Percentiles rank a stretch among this genome's conserved stretches.
Evolutionary conservation across 441 rosid genomes (phyloP).

Genomic region (Erysimum cheiri): DNA sequence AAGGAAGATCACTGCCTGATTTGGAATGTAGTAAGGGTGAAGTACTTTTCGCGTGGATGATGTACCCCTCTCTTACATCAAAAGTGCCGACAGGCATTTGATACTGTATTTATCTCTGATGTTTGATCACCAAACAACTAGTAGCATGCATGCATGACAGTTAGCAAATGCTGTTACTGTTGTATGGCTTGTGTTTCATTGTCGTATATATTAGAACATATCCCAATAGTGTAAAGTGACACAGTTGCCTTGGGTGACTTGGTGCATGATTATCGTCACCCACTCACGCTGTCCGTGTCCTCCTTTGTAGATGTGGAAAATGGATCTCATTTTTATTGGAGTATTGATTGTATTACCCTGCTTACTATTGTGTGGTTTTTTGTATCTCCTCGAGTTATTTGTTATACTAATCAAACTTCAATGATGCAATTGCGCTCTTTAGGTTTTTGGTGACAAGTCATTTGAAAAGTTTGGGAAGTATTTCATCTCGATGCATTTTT

Average conservation of each 20-base stretch:
- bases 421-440: constrained; percentile 36
- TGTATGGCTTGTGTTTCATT: constrained; percentile 15
- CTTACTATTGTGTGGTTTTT: background rate
- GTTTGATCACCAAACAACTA: constrained; percentile 6
- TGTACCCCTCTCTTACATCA: constrained; percentile 8
- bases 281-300: background rate
- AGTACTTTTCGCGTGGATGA: constrained; percentile 4
- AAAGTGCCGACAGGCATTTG: background rate
- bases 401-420: background rate
- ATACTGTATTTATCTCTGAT: constrained; percentile 22
- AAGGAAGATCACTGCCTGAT: background rate
- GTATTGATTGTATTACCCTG: background rate
- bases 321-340: background rate
- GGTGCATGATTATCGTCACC: background rate
- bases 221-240: background rate
- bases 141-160: constrained; percentile 2
- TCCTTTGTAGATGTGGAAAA: constrained; percentile 25
- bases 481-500: constrained; percentile 95
- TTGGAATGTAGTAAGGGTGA: background rate
- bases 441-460: constrained; percentile 96
- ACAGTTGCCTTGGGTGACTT: background rate
- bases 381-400: background rate
- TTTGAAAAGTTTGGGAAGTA: constrained; percentile 83
- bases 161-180: background rate
- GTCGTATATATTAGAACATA: background rate